These are phyloP conservation scores for Sporothrix globosa DNA, from an alignment of 2,329 filamentous ascomycete species.

Conservation along the genomic window DNA sequence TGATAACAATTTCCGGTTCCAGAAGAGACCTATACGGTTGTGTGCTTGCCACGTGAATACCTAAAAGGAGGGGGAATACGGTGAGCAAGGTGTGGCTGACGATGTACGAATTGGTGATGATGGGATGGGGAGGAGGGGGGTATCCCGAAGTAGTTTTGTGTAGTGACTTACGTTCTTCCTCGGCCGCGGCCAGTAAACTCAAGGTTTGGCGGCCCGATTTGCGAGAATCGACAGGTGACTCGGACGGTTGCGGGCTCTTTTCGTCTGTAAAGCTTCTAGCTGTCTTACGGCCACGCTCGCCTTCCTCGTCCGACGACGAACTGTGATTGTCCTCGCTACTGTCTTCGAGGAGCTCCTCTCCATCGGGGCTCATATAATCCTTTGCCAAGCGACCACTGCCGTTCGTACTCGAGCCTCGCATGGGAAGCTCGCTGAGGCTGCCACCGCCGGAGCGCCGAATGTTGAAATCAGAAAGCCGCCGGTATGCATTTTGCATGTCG, in stretches of 20 bases:
- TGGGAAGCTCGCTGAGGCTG: conserved; percentile 63
- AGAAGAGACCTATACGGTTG: conserved; percentile 65
- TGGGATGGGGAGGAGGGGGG: too few species aligned
- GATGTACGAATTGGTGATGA: not conserved
- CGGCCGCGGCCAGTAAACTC: conserved; percentile 72
- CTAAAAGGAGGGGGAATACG: conserved; percentile 41
- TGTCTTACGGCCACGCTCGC: conserved; percentile 61
- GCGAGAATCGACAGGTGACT: conserved; percentile 38
- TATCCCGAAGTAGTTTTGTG: not conserved
- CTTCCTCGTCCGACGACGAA: conserved; percentile 68
- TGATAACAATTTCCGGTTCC: conserved; percentile 69
- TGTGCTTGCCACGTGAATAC: conserved; percentile 57
- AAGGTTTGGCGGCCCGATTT: conserved; percentile 51
- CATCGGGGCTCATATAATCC: conserved; percentile 67
- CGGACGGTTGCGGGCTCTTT: conserved; percentile 43
- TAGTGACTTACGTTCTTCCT: conserved; percentile 71
- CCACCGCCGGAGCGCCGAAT: conserved; percentile 63
- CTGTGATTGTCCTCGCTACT: conserved; percentile 65
- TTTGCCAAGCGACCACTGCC: conserved; percentile 64
- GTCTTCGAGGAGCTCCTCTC: conserved; percentile 65
- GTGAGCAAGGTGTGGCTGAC: conserved; percentile 1
- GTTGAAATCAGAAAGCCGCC: conserved; percentile 71
- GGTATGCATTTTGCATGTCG: conserved; percentile 71
- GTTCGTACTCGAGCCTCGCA: conserved; percentile 50
- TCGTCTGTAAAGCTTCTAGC: conserved; percentile 52